phyloP scores from a whole-genome alignment of 1,284 basidiomycete genomes.

The Lignosus rhinocerotis region DNA sequence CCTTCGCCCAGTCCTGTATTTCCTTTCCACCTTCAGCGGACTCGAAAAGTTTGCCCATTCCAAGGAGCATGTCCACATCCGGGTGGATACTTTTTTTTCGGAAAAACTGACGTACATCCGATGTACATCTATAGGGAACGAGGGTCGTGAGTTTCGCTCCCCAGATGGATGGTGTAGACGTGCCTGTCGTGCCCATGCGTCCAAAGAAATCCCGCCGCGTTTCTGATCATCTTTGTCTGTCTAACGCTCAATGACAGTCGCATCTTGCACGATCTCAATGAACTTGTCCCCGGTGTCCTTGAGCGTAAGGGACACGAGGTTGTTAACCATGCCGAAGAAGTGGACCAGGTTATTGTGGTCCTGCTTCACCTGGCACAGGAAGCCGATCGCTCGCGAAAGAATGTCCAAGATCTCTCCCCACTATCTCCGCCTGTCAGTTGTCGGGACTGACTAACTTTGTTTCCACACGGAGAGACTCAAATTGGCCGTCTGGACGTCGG shows the following conservation, averaged over 20 bases:
- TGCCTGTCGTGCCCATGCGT: conserved; percentile 9
- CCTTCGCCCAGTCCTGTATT: conserved; percentile 11
- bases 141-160: background rate
- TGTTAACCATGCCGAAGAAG: conserved; percentile 11
- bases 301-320: conserved; percentile 9
- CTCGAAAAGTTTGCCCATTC: conserved; percentile 9
- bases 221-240: background rate
- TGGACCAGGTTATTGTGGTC: conserved; percentile 13
- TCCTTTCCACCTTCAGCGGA: conserved; percentile 2
- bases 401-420: conserved; percentile 8
- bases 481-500: conserved; percentile 4
- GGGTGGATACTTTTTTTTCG: conserved; percentile 10
- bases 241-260: background rate
- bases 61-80: conserved; percentile 14
- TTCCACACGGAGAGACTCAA: background rate
- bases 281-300: conserved; percentile 1
- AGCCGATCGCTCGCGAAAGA: conserved; percentile 5
- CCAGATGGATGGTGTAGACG: too few species aligned
- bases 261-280: conserved; percentile 5
- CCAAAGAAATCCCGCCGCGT: background rate
- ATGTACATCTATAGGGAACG: conserved; percentile 9
- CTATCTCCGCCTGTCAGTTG: background rate
- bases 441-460: background rate
- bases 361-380: conserved; percentile 11
- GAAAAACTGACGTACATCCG: conserved; percentile 16